phyloP scores from a whole-genome alignment of 2,329 filamentous ascomycete species.

The Aspergillus luchuensis region DNA sequence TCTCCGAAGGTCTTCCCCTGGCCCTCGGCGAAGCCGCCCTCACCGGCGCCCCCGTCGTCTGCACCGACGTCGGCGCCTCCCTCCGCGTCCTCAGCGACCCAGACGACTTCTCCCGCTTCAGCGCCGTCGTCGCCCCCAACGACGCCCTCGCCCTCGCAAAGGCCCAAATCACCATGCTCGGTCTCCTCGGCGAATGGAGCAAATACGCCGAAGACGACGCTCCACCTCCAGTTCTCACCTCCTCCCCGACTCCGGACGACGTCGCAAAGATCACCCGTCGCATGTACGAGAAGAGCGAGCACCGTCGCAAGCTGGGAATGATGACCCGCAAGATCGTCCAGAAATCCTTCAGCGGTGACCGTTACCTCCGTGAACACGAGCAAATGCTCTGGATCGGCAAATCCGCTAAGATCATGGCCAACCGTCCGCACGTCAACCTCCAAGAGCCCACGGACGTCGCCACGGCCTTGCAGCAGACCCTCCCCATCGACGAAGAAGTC shows the following conservation, averaged over 20 bases:
- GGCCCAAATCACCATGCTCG: slow-evolving; percentile 64
- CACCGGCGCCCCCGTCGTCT: slow-evolving; percentile 49
- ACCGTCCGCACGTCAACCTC: slow-evolving; percentile 24
- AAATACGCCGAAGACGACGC: slow-evolving; percentile 58
- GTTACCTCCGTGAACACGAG: slow-evolving; percentile 64
- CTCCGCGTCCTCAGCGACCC: slow-evolving; percentile 45
- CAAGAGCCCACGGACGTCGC: slow-evolving; percentile 30
- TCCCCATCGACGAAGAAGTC: slow-evolving; percentile 38
- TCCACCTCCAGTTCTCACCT: slow-evolving; percentile 47
- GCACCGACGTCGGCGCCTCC: slow-evolving; percentile 46
- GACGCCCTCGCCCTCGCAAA: slow-evolving; percentile 62
- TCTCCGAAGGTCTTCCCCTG: slow-evolving; percentile 49
- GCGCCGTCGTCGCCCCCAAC: slow-evolving; percentile 65
- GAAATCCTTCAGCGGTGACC: slow-evolving; percentile 60
- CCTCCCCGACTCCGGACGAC: slow-evolving; percentile 53
- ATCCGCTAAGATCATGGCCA: slow-evolving; percentile 37
- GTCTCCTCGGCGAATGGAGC: slow-evolving; percentile 63
- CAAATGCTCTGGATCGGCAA: slow-evolving; percentile 60
- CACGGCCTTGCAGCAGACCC: slow-evolving; percentile 27
- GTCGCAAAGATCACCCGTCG: slow-evolving; percentile 57
- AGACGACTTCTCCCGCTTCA: slow-evolving; percentile 55
- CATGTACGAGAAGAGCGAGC: slow-evolving; percentile 62
- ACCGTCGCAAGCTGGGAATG: slow-evolving; percentile 61
- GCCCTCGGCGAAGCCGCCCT: slow-evolving; percentile 51
- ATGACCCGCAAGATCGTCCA: slow-evolving; percentile 60